A percentile compares a stretch with the other conserved stretches of the same genome.
These are phyloP conservation scores for Onygenales sp. DNA, from an alignment of 2,329 filamentous ascomycete genomes.

Conservation along the genomic window DNA sequence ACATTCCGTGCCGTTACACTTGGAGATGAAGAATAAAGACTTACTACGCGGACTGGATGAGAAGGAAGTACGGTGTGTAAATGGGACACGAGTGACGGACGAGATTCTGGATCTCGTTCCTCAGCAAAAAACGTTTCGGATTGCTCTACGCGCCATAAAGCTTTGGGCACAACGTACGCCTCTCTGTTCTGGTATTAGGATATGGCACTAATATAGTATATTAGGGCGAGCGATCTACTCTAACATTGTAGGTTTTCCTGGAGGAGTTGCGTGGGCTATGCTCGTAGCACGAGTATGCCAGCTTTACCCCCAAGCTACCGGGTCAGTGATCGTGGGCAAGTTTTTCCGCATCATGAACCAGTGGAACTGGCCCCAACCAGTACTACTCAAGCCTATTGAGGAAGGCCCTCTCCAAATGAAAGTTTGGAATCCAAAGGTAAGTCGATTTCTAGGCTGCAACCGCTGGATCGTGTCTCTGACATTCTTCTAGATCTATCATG, in stretches of 20 bases:
- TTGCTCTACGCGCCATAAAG: constrained; percentile 86
- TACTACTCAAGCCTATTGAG: constrained; percentile 80
- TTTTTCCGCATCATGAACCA: constrained; percentile 88
- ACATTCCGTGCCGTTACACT: constrained; percentile 60
- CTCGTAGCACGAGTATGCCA: constrained; percentile 92
- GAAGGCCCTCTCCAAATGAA: constrained; percentile 69
- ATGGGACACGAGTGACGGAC: constrained; percentile 88
- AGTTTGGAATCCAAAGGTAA: constrained; percentile 87
- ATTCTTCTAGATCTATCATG: constrained; percentile 55
- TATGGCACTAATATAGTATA: not conserved
- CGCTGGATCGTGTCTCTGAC: not conserved
- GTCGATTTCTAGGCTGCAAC: constrained; percentile 10
- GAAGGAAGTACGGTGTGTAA: constrained; percentile 76
- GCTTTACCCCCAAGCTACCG: constrained; percentile 85
- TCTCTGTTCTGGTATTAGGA: not conserved
- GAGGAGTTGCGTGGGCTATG: constrained; percentile 97
- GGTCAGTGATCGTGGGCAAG: constrained; percentile 79
- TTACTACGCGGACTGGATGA: constrained; percentile 81
- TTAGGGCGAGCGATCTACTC: constrained; percentile 76
- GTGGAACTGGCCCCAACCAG: constrained; percentile 93
- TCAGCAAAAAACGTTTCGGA: constrained; percentile 78
- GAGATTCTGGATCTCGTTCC: constrained; percentile 85
- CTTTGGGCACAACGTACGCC: constrained; percentile 73
- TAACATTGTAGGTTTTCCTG: constrained; percentile 92
- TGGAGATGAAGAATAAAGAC: constrained; percentile 72